Conservation (phyloP, 169 alveolate species). For the Cryptosporidium xiaoi region DNA sequence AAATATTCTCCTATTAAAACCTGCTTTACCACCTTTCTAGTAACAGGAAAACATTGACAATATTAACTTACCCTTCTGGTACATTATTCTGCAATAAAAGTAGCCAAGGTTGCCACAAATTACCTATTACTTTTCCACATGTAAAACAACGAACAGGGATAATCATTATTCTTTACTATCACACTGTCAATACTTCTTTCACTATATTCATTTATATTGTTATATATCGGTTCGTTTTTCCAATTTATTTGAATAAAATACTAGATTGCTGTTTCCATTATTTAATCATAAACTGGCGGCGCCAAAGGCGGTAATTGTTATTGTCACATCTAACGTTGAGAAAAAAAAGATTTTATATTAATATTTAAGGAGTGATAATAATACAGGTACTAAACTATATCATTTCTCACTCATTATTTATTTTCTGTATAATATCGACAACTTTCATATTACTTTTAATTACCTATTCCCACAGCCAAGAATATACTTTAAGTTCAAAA, state of each 20-base stretch:
- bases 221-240: neutral
- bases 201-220: neutral
- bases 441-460: too few relatives aligned
- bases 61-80: constrained; percentile 86
- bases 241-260: too few relatives aligned
- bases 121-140: constrained; percentile 99
- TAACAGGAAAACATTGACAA: neutral
- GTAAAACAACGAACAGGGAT: constrained; percentile 99
- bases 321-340: neutral
- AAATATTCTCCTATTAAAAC: neutral
- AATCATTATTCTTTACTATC: constrained; percentile 88
- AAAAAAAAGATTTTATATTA: too few relatives aligned
- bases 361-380: too few relatives aligned
- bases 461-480: too few relatives aligned
- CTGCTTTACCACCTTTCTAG: neutral
- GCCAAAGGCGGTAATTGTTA: neutral
- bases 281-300: neutral
- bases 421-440: too few relatives aligned
- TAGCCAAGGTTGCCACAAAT: constrained; percentile 96
- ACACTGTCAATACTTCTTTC: neutral
- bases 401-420: too few relatives aligned
- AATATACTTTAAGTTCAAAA: neutral
- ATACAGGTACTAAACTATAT: too few relatives aligned
- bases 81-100: constrained; percentile 89
- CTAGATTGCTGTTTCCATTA: neutral